Conservation (phyloP, 306 rosid species). For the Hippophae rhamnoides region DNA sequence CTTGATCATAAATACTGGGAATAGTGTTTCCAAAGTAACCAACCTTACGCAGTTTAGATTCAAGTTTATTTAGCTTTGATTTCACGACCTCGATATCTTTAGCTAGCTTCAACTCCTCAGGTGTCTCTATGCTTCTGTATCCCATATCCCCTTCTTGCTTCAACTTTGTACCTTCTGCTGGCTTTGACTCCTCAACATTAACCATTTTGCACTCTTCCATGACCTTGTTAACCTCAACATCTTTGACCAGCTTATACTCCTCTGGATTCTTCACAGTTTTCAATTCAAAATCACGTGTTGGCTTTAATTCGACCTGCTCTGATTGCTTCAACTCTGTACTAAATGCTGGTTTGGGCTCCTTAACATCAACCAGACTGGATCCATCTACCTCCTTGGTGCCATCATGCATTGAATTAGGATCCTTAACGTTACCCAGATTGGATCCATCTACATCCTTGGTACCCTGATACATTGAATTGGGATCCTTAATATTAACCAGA, state of each 20-base stretch:
- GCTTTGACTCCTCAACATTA: constrained; percentile 19
- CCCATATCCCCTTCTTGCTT: constrained; percentile 18
- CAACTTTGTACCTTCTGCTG: constrained; percentile 15
- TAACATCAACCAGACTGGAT: too few relatives aligned
- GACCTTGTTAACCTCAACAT: constrained; percentile 11
- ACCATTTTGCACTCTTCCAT: constrained; percentile 21
- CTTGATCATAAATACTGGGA: constrained; percentile 1
- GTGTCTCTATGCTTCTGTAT: constrained; percentile 23
- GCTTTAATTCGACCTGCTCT: constrained; percentile 16
- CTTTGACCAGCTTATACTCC: constrained; percentile 14
- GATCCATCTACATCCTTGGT: too few relatives aligned
- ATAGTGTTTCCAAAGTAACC: constrained; percentile 20
- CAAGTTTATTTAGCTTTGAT: constrained; percentile 53
- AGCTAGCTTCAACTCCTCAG: constrained; percentile 36
- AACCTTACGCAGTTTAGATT: constrained; percentile 76
- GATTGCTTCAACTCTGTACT: constrained; percentile 12
- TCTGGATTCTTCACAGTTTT: background rate
- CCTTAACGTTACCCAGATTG: too few relatives aligned
- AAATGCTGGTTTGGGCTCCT: constrained; percentile 20
- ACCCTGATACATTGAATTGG: too few relatives aligned
- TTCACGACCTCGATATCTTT: constrained; percentile 71
- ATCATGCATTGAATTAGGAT: too few relatives aligned
- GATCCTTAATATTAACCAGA: too few relatives aligned
- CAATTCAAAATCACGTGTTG: background rate
- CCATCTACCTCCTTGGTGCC: too few relatives aligned